Evolutionary conservation across 805 yeast species (phyloP).

Genomic region (Pichia rugopelliculosa): DNA sequence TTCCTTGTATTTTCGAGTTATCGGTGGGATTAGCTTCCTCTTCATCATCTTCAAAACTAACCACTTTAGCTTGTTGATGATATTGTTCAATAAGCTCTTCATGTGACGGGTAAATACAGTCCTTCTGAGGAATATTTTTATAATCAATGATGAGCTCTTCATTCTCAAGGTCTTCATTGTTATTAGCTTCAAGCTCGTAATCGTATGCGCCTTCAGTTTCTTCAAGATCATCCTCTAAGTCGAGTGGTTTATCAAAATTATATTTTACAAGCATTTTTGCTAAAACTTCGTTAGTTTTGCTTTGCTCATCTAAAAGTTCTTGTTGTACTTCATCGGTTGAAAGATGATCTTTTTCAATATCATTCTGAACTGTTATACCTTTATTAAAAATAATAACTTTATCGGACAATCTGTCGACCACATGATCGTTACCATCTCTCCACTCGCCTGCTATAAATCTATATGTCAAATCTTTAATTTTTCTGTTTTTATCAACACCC

Average conservation of each 20-base stretch:
- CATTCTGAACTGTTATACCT: conserved; percentile 11
- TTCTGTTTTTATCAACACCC: conserved; percentile 76
- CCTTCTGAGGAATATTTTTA: conserved; percentile 20
- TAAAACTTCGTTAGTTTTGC: conserved; percentile 39
- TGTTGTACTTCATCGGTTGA: conserved; percentile 11
- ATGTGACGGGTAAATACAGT: conserved; percentile 16
- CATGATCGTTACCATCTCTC: conserved; percentile 74
- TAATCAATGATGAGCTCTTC: conserved; percentile 23
- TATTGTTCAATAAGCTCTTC: conserved; percentile 22
- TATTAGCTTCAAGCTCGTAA: conserved; percentile 33
- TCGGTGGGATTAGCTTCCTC: conserved; percentile 19
- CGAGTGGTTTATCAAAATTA: conserved; percentile 48
- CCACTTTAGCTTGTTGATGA: conserved; percentile 12
- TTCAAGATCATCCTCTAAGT: conserved; percentile 31
- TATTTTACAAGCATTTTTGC: conserved; percentile 39
- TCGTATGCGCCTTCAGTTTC: conserved; percentile 28
- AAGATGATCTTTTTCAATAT: not conserved
- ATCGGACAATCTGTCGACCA: conserved; percentile 50
- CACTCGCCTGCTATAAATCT: conserved; percentile 60
- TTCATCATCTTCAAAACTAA: conserved; percentile 10
- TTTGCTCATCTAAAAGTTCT: conserved; percentile 36
- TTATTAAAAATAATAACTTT: conserved; percentile 25
- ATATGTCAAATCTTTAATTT: conserved; percentile 54
- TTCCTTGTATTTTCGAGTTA: conserved; percentile 13
- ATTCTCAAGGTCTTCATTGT: conserved; percentile 22